Percentiles rank a stretch among this genome's conserved stretches.
phyloP scores from a whole-genome alignment of 75 land plant species.

The Larix kaempferi region DNA sequence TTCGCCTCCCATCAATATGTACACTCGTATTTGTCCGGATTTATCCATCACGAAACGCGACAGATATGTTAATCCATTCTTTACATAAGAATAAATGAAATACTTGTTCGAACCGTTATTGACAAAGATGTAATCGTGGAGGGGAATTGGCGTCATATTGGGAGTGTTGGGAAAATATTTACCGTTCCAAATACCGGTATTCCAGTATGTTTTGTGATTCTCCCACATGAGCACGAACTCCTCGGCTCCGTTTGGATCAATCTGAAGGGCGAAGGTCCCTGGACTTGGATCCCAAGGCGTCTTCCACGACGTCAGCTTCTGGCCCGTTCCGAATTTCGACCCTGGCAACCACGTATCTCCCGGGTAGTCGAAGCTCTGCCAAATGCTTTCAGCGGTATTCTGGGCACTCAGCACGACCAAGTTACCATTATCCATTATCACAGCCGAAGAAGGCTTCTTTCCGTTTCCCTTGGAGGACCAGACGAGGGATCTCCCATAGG shows the following conservation, averaged over 20 bases:
- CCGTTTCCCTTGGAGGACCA: constrained; percentile 25
- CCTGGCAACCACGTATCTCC: constrained; percentile 62
- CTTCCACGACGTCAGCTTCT: constrained; percentile 36
- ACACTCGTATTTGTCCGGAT: too few relatives aligned
- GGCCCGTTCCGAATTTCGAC: constrained; percentile 31
- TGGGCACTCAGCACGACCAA: neutral
- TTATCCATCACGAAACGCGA: too few relatives aligned
- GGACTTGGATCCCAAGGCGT: constrained; percentile 32
- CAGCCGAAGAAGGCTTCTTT: neutral
- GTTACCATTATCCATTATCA: neutral
- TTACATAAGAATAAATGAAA: too few relatives aligned
- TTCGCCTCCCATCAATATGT: too few relatives aligned
- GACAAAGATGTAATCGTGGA: too few relatives aligned
- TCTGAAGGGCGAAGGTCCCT: constrained; percentile 30
- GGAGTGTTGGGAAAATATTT: too few relatives aligned
- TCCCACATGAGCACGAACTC: constrained; percentile 41
- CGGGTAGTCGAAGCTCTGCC: constrained; percentile 67
- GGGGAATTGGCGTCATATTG: too few relatives aligned
- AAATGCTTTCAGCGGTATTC: constrained; percentile 1
- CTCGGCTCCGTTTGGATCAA: constrained; percentile 20
- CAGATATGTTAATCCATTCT: too few relatives aligned
- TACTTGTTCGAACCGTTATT: too few relatives aligned
- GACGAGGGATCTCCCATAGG: neutral
- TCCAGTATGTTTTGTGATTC: constrained; percentile 33
- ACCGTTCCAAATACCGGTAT: constrained; percentile 23